Conservation (phyloP, 306 rosid species). For the Trifolium dubium region DNA sequence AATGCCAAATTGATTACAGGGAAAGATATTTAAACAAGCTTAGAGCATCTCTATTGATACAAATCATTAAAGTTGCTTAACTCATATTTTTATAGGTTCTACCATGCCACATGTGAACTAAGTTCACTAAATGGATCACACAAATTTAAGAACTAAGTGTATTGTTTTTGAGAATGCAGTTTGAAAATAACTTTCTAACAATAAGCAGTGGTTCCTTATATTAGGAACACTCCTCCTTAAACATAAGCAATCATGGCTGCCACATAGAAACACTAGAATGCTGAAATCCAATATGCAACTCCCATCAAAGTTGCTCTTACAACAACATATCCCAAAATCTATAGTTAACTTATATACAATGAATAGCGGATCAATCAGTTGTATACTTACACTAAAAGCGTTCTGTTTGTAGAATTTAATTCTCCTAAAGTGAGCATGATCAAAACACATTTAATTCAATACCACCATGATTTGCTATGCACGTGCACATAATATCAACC, state of each 20-base stretch:
- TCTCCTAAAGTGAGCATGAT: background rate
- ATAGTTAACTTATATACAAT: conserved; percentile 4
- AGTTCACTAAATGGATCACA: background rate
- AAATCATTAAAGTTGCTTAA: background rate
- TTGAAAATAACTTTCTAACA: background rate
- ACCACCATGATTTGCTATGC: background rate
- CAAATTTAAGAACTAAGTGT: background rate
- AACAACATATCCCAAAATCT: conserved; percentile 10
- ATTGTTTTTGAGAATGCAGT: background rate
- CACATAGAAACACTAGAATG: background rate
- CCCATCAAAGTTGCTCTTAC: background rate
- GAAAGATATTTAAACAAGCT: too few species aligned
- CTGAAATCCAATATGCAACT: background rate
- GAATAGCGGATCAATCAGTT: background rate
- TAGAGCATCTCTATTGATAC: too few species aligned
- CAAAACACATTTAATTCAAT: too few species aligned
- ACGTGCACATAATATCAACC: background rate
- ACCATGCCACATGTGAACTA: background rate
- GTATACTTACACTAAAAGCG: background rate
- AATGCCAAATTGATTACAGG: background rate
- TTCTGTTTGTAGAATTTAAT: background rate
- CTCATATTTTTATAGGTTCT: conserved; percentile 10
- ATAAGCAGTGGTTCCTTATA: background rate
- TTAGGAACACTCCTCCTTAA: background rate
- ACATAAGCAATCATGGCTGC: background rate